Base-by-base conservation (phyloP, 2,329 filamentous ascomycete genomes). In the Ilyonectria sp. region DNA sequence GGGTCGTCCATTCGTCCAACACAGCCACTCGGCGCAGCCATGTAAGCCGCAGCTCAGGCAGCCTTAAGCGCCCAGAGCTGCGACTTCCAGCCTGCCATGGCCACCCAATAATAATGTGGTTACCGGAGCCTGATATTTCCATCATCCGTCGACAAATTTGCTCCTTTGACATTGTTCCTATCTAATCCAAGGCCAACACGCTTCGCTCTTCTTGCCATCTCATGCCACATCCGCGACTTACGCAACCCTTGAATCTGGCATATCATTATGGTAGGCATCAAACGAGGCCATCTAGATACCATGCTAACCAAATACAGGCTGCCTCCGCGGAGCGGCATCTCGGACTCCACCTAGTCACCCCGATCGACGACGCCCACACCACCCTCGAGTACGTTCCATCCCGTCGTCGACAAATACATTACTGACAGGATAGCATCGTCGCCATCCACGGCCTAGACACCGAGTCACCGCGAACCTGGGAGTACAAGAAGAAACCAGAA, bases 381-480 rank as follows among this genome's bases (percentile, higher is more conserved):
- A 57, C 54, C 21, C 37, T 57, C 54, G 54, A 57, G 54, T 57
- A 44, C 54, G 54, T 57, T 33, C 23, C 21, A 26, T 33, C 35
- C 37, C 19, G 44, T 6, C 31, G 8, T 33, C 31, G 11, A 33
- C 11, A 33, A 43, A 19, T 44, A 29, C 47, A 15, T 31, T 37
- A 50, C 60, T 55, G 50, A 62, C 60, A 26, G 7, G 23, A 37
- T 21, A 65, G 62, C 21, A 65, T 65, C 35, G 40, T 65, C n/a
- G 62, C 62, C 7, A 65, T 65, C 10, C 62, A 65, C 49, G 62
- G 62, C 37, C 19, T 60, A 37, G 56, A 31, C 15, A 65, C 55
- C 49, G 55, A 65, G 35, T 65, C 62, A 13, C 33, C 54, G 37
- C 46, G 46, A 40, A 59, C 62, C 6, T 65, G 62, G 62, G 50